Percentiles rank a stretch among this genome's conserved stretches.
phyloP scores from a whole-genome alignment of 441 rosid genomes.

The Melastoma candidum region DNA sequence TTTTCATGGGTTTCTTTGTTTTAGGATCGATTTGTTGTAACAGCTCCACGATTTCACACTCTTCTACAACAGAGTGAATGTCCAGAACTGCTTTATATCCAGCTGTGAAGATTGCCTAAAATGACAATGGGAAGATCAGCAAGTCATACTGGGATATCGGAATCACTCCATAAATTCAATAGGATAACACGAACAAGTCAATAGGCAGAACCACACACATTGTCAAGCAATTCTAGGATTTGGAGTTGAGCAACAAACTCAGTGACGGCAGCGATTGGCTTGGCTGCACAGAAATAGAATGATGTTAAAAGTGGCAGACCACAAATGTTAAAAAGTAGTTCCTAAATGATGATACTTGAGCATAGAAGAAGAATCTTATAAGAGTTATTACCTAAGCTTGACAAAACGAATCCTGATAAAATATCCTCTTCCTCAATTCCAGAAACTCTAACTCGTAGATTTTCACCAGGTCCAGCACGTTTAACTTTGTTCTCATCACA shows the following conservation, averaged over 20 bases:
- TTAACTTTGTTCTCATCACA: slow-evolving; percentile 72
- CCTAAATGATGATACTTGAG: not conserved
- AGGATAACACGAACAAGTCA: too few species aligned
- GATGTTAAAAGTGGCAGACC: not conserved
- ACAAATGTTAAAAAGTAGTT: not conserved
- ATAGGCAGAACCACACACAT: slow-evolving; percentile 31
- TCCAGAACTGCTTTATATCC: slow-evolving; percentile 92
- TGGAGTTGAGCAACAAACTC: slow-evolving; percentile 85
- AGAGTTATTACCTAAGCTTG: slow-evolving; percentile 52
- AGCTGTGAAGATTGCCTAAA: slow-evolving; percentile 86
- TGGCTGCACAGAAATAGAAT: slow-evolving; percentile 45
- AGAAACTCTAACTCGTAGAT: slow-evolving; percentile 66
- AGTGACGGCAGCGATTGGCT: slow-evolving; percentile 52
- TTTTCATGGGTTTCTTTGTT: slow-evolving; percentile 79
- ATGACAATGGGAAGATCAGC: slow-evolving; percentile 3
- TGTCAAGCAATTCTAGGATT: slow-evolving; percentile 81
- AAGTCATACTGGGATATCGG: slow-evolving; percentile 1
- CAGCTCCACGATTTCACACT: slow-evolving; percentile 82
- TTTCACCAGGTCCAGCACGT: slow-evolving; percentile 91
- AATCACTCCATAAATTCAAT: not conserved
- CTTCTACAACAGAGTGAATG: slow-evolving; percentile 88
- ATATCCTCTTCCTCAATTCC: slow-evolving; percentile 96
- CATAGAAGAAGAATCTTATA: not conserved
- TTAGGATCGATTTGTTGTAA: slow-evolving; percentile 69
- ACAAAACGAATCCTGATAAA: slow-evolving; percentile 76